phyloP scores from a whole-genome alignment of 805 yeast species.

The Yamadazyma nakazawae region DNA sequence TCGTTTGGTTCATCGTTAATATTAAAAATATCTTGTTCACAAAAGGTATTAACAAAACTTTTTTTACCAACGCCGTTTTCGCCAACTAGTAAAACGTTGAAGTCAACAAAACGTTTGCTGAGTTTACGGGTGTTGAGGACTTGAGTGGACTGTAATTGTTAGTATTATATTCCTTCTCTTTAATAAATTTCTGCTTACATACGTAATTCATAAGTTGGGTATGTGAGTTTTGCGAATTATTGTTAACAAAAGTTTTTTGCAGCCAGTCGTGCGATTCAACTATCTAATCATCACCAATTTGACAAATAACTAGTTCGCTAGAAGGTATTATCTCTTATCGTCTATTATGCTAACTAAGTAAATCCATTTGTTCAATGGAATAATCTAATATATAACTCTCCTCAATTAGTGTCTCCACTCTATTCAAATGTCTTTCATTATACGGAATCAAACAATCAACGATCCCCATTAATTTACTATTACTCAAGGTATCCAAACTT shows the following conservation, averaged over 20 bases:
- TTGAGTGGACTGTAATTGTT: constrained; percentile 3
- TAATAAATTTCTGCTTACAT: background rate
- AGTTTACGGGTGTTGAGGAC: constrained; percentile 9
- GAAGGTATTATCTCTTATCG: background rate
- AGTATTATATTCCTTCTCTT: background rate
- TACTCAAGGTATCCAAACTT: constrained; percentile 53
- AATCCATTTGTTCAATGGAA: constrained; percentile 72
- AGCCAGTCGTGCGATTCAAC: background rate
- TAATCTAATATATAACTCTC: constrained; percentile 84
- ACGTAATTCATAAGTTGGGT: constrained; percentile 1
- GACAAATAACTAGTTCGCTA: no score
- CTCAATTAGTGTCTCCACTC: constrained; percentile 79
- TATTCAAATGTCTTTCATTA: constrained; percentile 75
- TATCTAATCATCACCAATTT: background rate
- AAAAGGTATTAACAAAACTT: constrained; percentile 73
- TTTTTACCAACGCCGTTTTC: constrained; percentile 57
- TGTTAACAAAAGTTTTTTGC: background rate
- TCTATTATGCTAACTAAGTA: constrained; percentile 4
- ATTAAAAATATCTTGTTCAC: constrained; percentile 36
- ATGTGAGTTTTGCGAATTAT: background rate
- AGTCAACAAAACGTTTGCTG: constrained; percentile 11
- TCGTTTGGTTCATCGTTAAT: background rate
- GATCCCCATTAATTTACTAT: constrained; percentile 62
- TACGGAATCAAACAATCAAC: constrained; percentile 84
- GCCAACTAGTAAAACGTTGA: constrained; percentile 32